A percentile compares a stretch with the other conserved stretches of the same genome.
phyloP scores from a whole-genome alignment of 129 eudicot species.

The Dittrichia graveolens region DNA sequence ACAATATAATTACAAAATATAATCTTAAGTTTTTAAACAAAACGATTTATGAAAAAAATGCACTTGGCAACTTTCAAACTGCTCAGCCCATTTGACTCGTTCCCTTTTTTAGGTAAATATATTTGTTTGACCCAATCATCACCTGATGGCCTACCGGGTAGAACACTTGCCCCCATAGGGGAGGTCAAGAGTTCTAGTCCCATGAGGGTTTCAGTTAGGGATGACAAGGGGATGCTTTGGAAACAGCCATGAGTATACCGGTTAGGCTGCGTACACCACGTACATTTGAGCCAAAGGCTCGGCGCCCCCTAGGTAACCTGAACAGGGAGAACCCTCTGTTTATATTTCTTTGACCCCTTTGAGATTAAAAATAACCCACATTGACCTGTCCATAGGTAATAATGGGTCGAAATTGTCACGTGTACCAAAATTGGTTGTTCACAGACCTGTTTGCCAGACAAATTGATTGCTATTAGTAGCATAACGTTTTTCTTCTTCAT shows the following conservation, averaged over 20 bases:
- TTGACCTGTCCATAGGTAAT: neutral
- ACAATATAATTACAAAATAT: neutral
- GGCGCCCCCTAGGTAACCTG: no score
- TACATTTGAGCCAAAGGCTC: no score
- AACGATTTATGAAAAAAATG: neutral
- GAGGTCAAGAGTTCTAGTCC: no score
- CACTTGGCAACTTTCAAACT: no score
- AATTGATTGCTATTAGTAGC: constrained; percentile 43
- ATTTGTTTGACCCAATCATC: neutral
- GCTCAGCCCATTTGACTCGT: no score
- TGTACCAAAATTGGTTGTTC: constrained; percentile 8
- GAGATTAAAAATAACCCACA: neutral
- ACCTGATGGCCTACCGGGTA: no score
- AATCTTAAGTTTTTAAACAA: neutral
- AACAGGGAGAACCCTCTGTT: no score
- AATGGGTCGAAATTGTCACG: neutral
- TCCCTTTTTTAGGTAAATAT: neutral
- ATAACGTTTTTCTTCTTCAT: constrained; percentile 88
- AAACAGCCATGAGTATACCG: no score
- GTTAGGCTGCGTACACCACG: no score
- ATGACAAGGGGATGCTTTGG: no score
- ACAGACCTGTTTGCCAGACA: constrained; percentile 53
- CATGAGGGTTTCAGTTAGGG: no score
- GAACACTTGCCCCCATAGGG: no score
- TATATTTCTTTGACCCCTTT: neutral